Percentiles rank a stretch among this genome's conserved stretches.
phyloP scores from a whole-genome alignment of 2,329 filamentous ascomycete genomes.

The Colletotrichum abscissum region DNA sequence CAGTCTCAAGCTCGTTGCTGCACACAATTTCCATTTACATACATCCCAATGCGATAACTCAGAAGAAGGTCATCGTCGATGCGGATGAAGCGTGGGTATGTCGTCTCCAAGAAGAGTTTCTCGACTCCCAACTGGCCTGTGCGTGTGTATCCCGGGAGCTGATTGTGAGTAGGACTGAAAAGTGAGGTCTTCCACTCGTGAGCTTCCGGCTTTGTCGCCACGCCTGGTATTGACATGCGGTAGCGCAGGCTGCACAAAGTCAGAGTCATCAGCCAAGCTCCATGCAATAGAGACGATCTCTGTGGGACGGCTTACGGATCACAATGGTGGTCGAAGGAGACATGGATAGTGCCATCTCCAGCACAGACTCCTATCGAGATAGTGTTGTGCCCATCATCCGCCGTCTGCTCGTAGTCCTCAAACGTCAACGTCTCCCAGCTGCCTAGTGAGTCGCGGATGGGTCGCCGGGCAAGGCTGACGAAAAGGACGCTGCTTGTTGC shows the following conservation, averaged over 20 bases:
- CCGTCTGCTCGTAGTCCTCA: constrained; percentile 28
- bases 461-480: constrained; percentile 23
- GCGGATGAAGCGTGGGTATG: constrained; percentile 23
- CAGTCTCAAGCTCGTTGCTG: not conserved
- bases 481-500: constrained; percentile 4
- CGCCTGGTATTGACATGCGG: constrained; percentile 26
- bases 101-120: constrained; percentile 31
- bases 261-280: not conserved
- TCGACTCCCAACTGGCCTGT: constrained; percentile 26
- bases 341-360: constrained; percentile 27
- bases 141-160: constrained; percentile 26
- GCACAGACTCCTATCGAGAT: constrained; percentile 28
- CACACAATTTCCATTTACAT: not conserved
- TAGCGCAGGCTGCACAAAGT: constrained; percentile 1
- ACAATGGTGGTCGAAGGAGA: constrained; percentile 31
- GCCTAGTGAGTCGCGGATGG: not conserved
- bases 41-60: constrained; percentile 33
- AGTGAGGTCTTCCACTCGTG: constrained; percentile 20
- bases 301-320: constrained; percentile 23
- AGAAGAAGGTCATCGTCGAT: constrained; percentile 23
- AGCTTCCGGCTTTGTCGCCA: constrained; percentile 13
- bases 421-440: constrained; percentile 26
- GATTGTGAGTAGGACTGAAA: constrained; percentile 31
- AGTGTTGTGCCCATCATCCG: constrained; percentile 35
- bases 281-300: not conserved